phyloP scores from a whole-genome alignment of 129 eudicot species.

The Gnaphalium uliginosum region DNA sequence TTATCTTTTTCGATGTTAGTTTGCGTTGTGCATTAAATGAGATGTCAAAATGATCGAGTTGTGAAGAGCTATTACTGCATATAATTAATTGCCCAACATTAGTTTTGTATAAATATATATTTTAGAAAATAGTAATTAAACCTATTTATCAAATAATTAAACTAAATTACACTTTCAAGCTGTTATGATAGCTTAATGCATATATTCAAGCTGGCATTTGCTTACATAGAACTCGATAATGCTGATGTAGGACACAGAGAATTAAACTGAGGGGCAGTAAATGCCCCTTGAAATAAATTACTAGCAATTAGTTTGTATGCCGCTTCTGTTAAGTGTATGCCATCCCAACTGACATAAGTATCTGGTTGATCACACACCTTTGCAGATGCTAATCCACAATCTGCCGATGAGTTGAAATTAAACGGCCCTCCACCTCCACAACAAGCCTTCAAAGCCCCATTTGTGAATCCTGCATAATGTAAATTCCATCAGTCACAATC shows the following conservation, averaged over 20 bases:
- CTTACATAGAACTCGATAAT: neutral
- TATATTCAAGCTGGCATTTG: no score
- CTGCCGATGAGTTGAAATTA: neutral
- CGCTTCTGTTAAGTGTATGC: constrained; percentile 17
- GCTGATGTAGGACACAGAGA: constrained; percentile 11
- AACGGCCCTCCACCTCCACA: constrained; percentile 33
- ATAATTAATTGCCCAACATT: no score
- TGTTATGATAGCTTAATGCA: no score
- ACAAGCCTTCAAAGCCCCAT: constrained; percentile 22
- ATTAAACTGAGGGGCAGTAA: constrained; percentile 15
- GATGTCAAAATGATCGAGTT: no score
- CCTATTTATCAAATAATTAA: no score
- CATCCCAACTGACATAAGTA: constrained; percentile 30
- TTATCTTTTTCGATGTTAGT: no score
- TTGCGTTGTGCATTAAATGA: no score
- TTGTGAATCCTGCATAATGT: neutral
- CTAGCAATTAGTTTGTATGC: constrained; percentile 22
- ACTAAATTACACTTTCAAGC: no score
- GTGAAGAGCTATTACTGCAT: no score
- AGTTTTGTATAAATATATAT: no score
- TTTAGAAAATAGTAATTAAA: no score
- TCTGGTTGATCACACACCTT: constrained; percentile 26
- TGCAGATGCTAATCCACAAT: constrained; percentile 21
- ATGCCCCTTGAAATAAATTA: constrained; percentile 9
- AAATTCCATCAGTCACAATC: neutral